phyloP scores from a whole-genome alignment of 139 green algal genomes.

The Chlamydomonas schloesseri region DNA sequence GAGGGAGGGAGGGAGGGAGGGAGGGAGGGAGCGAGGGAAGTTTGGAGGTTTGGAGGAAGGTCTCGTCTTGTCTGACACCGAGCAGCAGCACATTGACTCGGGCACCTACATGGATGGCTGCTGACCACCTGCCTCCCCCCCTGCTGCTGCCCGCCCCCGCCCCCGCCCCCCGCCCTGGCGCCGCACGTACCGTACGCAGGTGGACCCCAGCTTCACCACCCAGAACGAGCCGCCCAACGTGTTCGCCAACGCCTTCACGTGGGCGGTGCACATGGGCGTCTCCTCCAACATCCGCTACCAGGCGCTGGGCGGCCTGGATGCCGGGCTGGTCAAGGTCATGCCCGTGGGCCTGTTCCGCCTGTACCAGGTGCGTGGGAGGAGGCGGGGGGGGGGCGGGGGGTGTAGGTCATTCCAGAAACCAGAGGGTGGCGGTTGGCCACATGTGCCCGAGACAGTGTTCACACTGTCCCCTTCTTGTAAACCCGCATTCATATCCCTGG shows the following conservation, averaged over 20 bases:
- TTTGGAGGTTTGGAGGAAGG: no score
- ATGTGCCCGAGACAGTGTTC: no score
- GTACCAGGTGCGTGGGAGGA: slow-evolving; percentile 62
- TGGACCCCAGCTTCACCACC: slow-evolving; percentile 64
- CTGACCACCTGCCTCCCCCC: no score
- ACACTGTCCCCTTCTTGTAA: no score
- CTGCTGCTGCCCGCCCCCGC: not conserved
- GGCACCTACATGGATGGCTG: no score
- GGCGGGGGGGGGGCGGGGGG: no score
- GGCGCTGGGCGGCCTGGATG: slow-evolving; percentile 92
- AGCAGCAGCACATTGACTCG: no score
- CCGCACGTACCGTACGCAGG: not conserved
- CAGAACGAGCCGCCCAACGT: slow-evolving; percentile 90
- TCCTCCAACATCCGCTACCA: slow-evolving; percentile 96
- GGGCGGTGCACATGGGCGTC: slow-evolving; percentile 95
- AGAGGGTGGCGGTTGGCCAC: not conserved
- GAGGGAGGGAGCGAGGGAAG: no score
- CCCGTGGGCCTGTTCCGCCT: slow-evolving; percentile 79
- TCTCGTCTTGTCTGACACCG: no score
- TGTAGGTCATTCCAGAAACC: not conserved
- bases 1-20: no score
- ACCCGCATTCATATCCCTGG: not conserved
- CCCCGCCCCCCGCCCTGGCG: not conserved
- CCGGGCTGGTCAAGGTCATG: slow-evolving; percentile 82
- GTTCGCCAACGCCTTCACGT: slow-evolving; percentile 88